Base-by-base conservation (phyloP, 192 early-diverging fungal species). In the Linnemannia elongata region DNA sequence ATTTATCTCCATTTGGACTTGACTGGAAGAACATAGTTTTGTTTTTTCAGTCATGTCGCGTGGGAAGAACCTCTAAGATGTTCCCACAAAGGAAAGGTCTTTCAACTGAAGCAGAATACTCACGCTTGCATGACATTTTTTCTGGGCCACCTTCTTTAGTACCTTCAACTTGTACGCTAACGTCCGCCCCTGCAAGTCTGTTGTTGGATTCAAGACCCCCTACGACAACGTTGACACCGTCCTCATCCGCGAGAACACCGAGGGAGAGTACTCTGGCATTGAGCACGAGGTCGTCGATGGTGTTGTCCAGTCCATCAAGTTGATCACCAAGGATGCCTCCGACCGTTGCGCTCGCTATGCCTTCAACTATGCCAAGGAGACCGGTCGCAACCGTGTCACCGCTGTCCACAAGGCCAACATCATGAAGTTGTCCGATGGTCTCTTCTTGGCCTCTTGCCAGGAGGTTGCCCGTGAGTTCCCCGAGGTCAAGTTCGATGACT, bases 261-360 rank as follows among this genome's bases (percentile, higher is more conserved):
- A 99, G 91, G 98, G 98, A 81, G 98, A 99, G 92, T 99, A 99
- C 94, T 98, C 97, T 88, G 98, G 98, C 54, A 98, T 99, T 87
- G 98, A 99, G 91, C 97, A 99, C 91, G 76, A 93, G 88, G 96
- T 99, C 7, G 96, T 99, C 70, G 93, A 96, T 85, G 98, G 98
- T 60, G 97, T 99, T 75, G 97, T 99, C 78, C 98, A 99, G 92
- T 97, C 96, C 82, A 99, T 99, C 93, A 99, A 99, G 94, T 94
- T 99, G 85, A 99, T 99, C 82, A 99, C 98, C 82, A 94, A 94
- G 89, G 95, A 97, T 47, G 98, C 98, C 9, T 98, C 96, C 72
- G 94, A 97, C 83, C 95, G 97, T 77, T 94, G 94, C 80, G 95
- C 95, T 42, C 95, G 96, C 71, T 99, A 98, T 90, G 98, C 98